Evolutionary conservation across 176 grass and related monocot genomes (phyloP).

Genomic region (maize (Zea mays)): Zm-B73-REFERENCE-NAM-5.0 NC_050103.1:174553501-174554000

Average conservation of each 20-base stretch:
- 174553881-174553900: constrained; percentile 38
- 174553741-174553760: not conserved
- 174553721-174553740: not conserved
- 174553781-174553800: constrained; percentile 77
- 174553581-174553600: not conserved
- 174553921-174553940: constrained; percentile 70
- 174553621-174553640: not conserved
- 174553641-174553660: not conserved
- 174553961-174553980: too few species aligned
- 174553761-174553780: constrained; percentile 62
- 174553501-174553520: not conserved
- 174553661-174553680: not conserved
- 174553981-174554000: too few species aligned
- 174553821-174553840: constrained; percentile 71
- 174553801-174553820: constrained; percentile 76
- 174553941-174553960: not conserved
- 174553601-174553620: not conserved
- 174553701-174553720: not conserved
- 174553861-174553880: constrained; percentile 68
- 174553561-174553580: not conserved
- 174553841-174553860: constrained; percentile 58
- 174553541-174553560: not conserved
- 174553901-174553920: constrained; percentile 52
- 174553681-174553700: not conserved
- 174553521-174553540: not conserved